Base-by-base conservation (phyloP, 805 yeast species). In the Cyberlindnera galapagoensis region DNA sequence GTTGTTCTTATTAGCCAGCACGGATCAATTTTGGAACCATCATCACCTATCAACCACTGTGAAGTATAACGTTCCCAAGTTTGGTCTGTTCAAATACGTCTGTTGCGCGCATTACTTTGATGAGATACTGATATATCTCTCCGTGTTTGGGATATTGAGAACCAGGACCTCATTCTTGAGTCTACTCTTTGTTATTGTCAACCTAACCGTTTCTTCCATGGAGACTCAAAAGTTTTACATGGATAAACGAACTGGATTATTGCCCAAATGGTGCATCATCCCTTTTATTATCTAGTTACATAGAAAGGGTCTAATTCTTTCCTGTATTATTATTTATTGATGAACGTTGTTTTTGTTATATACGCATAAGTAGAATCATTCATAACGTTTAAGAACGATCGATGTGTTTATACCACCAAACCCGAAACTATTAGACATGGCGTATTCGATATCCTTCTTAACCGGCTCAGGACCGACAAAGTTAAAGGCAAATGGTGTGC, bases 331-430 rank as follows among this genome's bases (percentile, higher is more conserved):
- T 26, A 5, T 19, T 6, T 13, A 6, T 23, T 26, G 6, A 16
- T 20, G 5, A 5, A 11, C 12, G 12, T 18, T 19, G 15, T 26
- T 7, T 26, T 18, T 26, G 14, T 13, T 25, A 26, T 14, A 18
- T 30, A 8, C 10, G 18, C 13, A 24, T 30, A 23, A 17, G 11
- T 30, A 9, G 22, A 11, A 19, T 37, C 23, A 34, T 24, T 30
- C 33, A 28, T 40, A 57, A 38, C 58, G 64, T 20, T 63, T 61
- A 42, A 79, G 71, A 26, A 77, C 66, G 3, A 92, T 49, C 3
- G 94, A 70, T 6, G 94, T 80, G 56, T 92, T 92, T 5, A 94
- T 85, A 7, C 99, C 99, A 7, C 99, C 99, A 61, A 92, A 92
- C 1, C 98, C 99, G 60, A 94, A 90, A 46, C 96, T 85, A 51